Evolutionary conservation across 1,284 basidiomycete species (phyloP).

Genomic region (Amylostereum areolatum): DNA sequence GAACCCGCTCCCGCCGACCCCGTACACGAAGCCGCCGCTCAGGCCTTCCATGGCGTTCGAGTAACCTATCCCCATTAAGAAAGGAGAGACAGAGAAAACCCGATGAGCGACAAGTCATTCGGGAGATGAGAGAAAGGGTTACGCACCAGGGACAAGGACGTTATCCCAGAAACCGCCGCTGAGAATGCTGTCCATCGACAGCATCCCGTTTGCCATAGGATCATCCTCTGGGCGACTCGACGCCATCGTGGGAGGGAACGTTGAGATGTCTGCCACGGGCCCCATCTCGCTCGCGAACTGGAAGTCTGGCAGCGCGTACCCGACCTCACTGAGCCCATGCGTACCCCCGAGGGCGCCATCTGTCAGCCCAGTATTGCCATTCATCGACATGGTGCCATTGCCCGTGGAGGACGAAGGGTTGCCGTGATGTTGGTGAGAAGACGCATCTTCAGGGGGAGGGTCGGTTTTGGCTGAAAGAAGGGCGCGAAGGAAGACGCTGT

Average conservation of each 20-base stretch:
- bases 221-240: constrained; percentile 41
- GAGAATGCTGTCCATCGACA: constrained; percentile 78
- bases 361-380: too few species aligned
- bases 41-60: constrained; percentile 71
- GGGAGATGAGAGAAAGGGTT: constrained; percentile 1
- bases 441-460: constrained; percentile 17
- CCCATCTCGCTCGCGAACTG: constrained; percentile 77
- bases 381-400: too few species aligned
- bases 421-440: too few species aligned
- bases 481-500: constrained; percentile 81
- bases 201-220: constrained; percentile 31
- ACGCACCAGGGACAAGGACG: constrained; percentile 73
- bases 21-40: constrained; percentile 77
- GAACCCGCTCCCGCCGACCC: constrained; percentile 69
- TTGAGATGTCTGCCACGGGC: constrained; percentile 69
- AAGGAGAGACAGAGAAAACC: constrained; percentile 3
- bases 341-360: too few species aligned
- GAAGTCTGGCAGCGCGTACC: constrained; percentile 41
- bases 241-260: constrained; percentile 79
- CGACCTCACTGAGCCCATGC: constrained; percentile 3
- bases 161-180: constrained; percentile 79
- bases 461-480: constrained; percentile 62
- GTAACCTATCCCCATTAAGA: constrained; percentile 47
- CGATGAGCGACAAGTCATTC: background rate
- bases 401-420: too few species aligned